Percentiles rank a stretch among this genome's conserved stretches.
phyloP scores from a whole-genome alignment of 2,329 filamentous ascomycete species.

The Monosporascus sp. region DNA sequence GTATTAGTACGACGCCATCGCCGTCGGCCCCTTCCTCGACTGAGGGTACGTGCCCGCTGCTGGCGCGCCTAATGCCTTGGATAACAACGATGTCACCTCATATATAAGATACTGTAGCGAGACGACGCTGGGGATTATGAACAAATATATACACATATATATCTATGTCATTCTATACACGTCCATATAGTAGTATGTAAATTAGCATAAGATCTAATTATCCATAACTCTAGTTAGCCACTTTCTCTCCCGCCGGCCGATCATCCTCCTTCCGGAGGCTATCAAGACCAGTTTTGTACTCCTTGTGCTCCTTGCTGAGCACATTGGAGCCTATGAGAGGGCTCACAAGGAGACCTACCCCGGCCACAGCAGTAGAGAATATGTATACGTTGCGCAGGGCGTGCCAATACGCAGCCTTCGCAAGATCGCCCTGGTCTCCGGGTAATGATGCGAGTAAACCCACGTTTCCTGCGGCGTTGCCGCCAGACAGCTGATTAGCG shows the following conservation, averaged over 20 bases:
- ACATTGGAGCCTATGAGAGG: slow-evolving; percentile 43
- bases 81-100: too few species aligned
- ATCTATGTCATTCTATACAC: too few species aligned
- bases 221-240: too few species aligned
- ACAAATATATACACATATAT: too few species aligned
- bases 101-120: too few species aligned
- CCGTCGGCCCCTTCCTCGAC: slow-evolving; percentile 21
- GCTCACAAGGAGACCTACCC: slow-evolving; percentile 40
- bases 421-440: slow-evolving; percentile 30
- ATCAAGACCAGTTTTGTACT: slow-evolving; percentile 53
- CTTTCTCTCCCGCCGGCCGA: background rate
- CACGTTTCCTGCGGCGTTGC: slow-evolving; percentile 45
- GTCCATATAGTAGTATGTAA: too few species aligned
- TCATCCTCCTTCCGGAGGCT: slow-evolving; percentile 26
- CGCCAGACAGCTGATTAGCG: slow-evolving; percentile 42
- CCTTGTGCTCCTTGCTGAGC: slow-evolving; percentile 50
- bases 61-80: background rate
- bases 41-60: slow-evolving; percentile 26
- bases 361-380: slow-evolving; percentile 47
- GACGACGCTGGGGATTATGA: too few species aligned
- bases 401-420: slow-evolving; percentile 39
- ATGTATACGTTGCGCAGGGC: slow-evolving; percentile 53
- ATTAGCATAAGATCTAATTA: too few species aligned
- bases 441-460: slow-evolving; percentile 42
- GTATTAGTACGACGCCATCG: slow-evolving; percentile 7